Evolutionary conservation across 768 basidiomycete species (phyloP), one percentile per base, ranked within the genome.

Genomic region (Hebeloma cylindrosporum): DNA sequence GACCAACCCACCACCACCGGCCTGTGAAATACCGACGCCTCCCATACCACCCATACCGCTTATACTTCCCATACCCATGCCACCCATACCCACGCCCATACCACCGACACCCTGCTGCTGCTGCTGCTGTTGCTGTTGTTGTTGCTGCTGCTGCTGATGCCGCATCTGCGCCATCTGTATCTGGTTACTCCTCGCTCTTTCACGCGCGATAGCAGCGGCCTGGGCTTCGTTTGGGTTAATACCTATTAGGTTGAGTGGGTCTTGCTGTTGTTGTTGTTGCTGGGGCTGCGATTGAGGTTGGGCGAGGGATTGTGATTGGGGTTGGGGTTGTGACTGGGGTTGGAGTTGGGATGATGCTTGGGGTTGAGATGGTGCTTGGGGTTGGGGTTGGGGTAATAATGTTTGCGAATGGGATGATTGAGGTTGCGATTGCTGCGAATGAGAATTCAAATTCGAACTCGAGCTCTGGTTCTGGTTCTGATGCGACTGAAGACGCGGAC

Each of bases 91-190:
- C 16, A 17, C 17, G 10, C 43, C 23, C 50, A 47, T 46, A 7
- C 45, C 51, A 10, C 47, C 38, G 13, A 39, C 29, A 2, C 42
- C 45, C 38, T 40, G 52, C 43, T 61, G 60, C 41, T 60, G 60
- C 43, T 61, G 63, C 36, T 66, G 62, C 43, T 66, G 66, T 23
- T 68, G 64, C 18, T 63, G 64, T 16, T 55, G 51, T 7, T 65
- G 65, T 35, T 70, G 66, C 50, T 70, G 69, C 38, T 40, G 52
- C 43, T 61, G 60, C 41, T 60, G 60, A 41, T 61, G 63, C 36
- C 65, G 62, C 43, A 65, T 66, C 26, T 68, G 64, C 18, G 63
- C 64, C 18, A 56, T 52, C 9, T 65, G 65, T 35, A 71, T 67
- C 50, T 70, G 69, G 9, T 60, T 54, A 52, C 68, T 68, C 35